Evolutionary conservation across 768 basidiomycete species (phyloP).

Genomic region (Naganishia kalamii): DNA sequence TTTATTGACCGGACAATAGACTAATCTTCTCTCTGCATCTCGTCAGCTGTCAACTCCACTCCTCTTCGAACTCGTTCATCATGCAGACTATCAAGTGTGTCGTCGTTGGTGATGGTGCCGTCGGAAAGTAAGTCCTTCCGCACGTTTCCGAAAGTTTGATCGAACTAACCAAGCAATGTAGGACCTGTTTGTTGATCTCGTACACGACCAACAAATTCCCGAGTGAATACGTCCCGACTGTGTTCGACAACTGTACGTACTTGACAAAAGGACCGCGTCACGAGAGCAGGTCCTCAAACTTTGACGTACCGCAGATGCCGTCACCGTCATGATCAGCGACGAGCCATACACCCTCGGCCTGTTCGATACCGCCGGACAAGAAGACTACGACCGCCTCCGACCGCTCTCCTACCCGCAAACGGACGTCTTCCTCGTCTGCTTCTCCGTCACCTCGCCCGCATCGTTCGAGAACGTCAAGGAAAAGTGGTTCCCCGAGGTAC

Average conservation of each 20-base stretch:
- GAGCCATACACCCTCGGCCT: constrained; percentile 97
- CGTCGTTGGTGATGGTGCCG: constrained; percentile 46
- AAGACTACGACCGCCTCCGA: constrained; percentile 98
- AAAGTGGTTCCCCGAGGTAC: constrained; percentile 99
- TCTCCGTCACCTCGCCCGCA: constrained; percentile 95
- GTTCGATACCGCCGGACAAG: constrained; percentile 98
- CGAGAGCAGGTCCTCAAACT: no score
- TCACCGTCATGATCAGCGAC: constrained; percentile 99
- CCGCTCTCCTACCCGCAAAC: constrained; percentile 99
- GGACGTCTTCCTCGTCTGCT: constrained; percentile 98
- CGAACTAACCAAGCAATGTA: not conserved
- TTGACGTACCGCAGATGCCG: constrained; percentile 54
- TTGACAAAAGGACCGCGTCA: no score
- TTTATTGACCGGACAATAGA: no score
- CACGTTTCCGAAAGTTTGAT: not conserved
- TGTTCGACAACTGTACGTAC: constrained; percentile 39
- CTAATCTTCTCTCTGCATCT: not conserved
- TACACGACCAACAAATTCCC: constrained; percentile 95
- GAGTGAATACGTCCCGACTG: constrained; percentile 60
- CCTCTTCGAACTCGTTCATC: not conserved
- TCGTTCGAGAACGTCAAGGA: constrained; percentile 99
- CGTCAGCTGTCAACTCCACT: not conserved
- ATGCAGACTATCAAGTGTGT: constrained; percentile 30
- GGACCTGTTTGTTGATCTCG: constrained; percentile 88
- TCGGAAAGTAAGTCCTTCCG: constrained; percentile 40